These are phyloP conservation scores for Chytriomyces sp. DNA, from an alignment of 192 early-diverging fungal genomes.

Conservation along the genomic window DNA sequence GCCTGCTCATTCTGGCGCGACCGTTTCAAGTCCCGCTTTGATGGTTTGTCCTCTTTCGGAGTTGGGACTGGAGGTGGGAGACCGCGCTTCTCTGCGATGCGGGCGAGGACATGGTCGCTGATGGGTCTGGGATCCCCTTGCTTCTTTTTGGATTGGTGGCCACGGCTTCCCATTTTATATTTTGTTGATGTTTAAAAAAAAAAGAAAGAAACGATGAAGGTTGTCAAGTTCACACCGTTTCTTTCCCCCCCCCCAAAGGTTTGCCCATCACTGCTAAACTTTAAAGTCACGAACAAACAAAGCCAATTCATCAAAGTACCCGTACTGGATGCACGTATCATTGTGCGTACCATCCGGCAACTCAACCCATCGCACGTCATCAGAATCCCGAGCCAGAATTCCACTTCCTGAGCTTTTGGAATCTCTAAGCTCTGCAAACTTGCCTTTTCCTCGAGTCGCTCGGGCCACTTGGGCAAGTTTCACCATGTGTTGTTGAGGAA, in stretches of 20 bases:
- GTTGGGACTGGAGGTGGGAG: slow-evolving; percentile 11
- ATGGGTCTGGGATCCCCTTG: slow-evolving; percentile 51
- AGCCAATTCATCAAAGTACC: slow-evolving; percentile 81
- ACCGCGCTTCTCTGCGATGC: slow-evolving; percentile 39
- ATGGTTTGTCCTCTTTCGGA: slow-evolving; percentile 14
- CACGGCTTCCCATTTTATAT: slow-evolving; percentile 50
- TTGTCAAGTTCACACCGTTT: neutral
- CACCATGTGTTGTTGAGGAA: slow-evolving; percentile 88
- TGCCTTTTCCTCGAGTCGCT: slow-evolving; percentile 21
- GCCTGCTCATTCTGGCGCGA: neutral
- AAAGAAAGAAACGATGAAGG: slow-evolving; percentile 19
- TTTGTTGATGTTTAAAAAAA: neutral
- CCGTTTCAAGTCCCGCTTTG: slow-evolving; percentile 1
- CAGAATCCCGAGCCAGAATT: slow-evolving; percentile 26
- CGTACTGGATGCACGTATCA: slow-evolving; percentile 83
- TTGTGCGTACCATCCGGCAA: slow-evolving; percentile 91
- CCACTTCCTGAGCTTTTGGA: slow-evolving; percentile 37
- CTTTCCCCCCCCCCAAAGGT: slow-evolving; percentile 24
- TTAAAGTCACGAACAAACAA: slow-evolving; percentile 41
- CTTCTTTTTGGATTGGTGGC: slow-evolving; percentile 53
- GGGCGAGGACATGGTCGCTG: slow-evolving; percentile 39
- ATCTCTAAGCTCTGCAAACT: neutral
- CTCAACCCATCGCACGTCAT: slow-evolving; percentile 44
- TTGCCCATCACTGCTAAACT: too few relatives aligned
- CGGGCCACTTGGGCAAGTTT: slow-evolving; percentile 69